phyloP scores from a whole-genome alignment of 2,329 filamentous ascomycete genomes.

The Lecanosticta acicola region DNA sequence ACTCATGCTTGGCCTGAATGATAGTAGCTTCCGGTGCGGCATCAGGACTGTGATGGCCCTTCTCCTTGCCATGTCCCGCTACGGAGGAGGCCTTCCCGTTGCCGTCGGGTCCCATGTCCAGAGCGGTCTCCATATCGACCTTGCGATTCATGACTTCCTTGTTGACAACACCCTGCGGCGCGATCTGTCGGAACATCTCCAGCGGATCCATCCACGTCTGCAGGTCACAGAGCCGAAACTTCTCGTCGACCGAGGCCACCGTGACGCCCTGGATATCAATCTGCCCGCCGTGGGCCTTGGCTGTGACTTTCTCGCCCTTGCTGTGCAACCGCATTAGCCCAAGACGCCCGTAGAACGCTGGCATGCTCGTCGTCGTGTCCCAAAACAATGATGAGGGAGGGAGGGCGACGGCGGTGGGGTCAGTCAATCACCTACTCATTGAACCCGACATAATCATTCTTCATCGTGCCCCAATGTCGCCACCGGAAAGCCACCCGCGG shows the following conservation, averaged over 20 bases:
- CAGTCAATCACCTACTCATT: conserved; percentile 54
- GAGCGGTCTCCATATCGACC: conserved; percentile 25
- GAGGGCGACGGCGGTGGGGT: too few relatives aligned
- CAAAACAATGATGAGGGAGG: too few relatives aligned
- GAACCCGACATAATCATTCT: conserved; percentile 59
- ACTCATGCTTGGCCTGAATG: too few relatives aligned
- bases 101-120: conserved; percentile 7
- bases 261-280: conserved; percentile 62
- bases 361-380: too few relatives aligned
- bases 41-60: too few relatives aligned
- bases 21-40: too few relatives aligned
- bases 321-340: conserved; percentile 35
- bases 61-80: neutral
- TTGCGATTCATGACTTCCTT: conserved; percentile 38
- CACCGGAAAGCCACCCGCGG: conserved; percentile 59
- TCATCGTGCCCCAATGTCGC: conserved; percentile 64
- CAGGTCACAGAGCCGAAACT: conserved; percentile 52
- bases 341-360: too few relatives aligned
- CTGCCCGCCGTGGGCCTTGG: conserved; percentile 54
- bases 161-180: conserved; percentile 45
- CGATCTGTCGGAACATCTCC: conserved; percentile 63
- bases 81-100: neutral
- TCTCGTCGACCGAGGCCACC: conserved; percentile 57
- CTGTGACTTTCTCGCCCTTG: conserved; percentile 57
- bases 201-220: conserved; percentile 63